phyloP scores from a whole-genome alignment of 306 rosid genomes.

The Echinosophora koreensis region DNA sequence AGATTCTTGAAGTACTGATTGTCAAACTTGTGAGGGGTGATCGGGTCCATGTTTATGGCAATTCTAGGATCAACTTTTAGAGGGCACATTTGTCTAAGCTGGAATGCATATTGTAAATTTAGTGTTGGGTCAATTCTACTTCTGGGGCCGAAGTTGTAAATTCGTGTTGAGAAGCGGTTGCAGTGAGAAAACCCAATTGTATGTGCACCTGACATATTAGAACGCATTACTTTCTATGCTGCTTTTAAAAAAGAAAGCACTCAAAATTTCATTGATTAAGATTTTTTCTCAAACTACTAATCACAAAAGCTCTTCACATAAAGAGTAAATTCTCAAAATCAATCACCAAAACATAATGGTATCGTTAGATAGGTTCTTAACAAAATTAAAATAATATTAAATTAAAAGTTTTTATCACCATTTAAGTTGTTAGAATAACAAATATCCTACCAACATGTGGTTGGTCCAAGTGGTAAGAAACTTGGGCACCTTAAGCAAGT shows the following conservation, averaged over 20 bases:
- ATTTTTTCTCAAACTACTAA: neutral
- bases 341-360: no score
- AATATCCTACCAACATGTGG: no score
- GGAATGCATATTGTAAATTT: conserved; percentile 61
- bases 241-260: neutral
- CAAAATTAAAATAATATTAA: no score
- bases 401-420: no score
- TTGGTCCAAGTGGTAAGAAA: no score
- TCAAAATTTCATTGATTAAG: neutral
- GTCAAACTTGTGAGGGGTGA: conserved; percentile 68
- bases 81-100: conserved; percentile 74
- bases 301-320: no score
- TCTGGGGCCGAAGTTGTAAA: conserved; percentile 69
- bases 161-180: conserved; percentile 57
- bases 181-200: conserved; percentile 93
- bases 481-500: no score
- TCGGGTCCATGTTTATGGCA: conserved; percentile 79
- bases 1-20: conserved; percentile 86
- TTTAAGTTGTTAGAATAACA: no score
- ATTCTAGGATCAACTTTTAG: conserved; percentile 64
- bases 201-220: conserved; percentile 69
- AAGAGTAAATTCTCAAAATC: no score
- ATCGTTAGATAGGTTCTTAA: no score
- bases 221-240: neutral
- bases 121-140: conserved; percentile 73